Evolutionary conservation across 768 basidiomycete genomes (phyloP).

Genomic region (Suillus tomentosus): DNA sequence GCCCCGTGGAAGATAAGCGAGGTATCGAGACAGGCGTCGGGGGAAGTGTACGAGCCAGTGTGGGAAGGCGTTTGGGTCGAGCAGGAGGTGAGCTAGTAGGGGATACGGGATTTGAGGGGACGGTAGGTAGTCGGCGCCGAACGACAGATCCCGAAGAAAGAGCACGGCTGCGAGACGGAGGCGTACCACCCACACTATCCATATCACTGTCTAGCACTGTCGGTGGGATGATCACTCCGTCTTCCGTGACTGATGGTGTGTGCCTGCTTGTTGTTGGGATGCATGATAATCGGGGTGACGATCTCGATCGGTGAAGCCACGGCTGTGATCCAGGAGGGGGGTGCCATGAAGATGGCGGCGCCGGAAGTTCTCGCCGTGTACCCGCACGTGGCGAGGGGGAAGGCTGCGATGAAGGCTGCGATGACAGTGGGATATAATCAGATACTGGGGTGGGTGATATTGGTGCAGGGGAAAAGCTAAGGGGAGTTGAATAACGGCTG

Average conservation of each 20-base stretch:
- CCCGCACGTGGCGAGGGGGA: slow-evolving; percentile 21
- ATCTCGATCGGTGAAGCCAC: slow-evolving; percentile 37
- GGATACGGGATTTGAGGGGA: slow-evolving; percentile 30
- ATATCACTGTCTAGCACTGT: slow-evolving; percentile 19
- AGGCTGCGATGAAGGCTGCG: slow-evolving; percentile 20
- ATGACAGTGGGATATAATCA: slow-evolving; percentile 28
- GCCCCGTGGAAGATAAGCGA: slow-evolving; percentile 21
- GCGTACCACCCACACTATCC: slow-evolving; percentile 15
- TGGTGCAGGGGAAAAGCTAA: slow-evolving; percentile 24
- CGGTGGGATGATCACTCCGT: slow-evolving; percentile 18
- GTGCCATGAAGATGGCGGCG: slow-evolving; percentile 33
- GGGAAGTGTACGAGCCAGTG: slow-evolving; percentile 41
- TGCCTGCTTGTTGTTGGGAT: slow-evolving; percentile 10
- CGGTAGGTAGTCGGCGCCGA: slow-evolving; percentile 32
- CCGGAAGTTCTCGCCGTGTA: slow-evolving; percentile 29
- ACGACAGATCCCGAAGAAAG: slow-evolving; percentile 24
- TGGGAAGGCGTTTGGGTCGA: slow-evolving; percentile 10
- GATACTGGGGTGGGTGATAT: slow-evolving; percentile 33
- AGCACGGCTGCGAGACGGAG: slow-evolving; percentile 19
- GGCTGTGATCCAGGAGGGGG: slow-evolving; percentile 32
- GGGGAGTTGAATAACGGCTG: slow-evolving; percentile 14
- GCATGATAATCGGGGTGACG: slow-evolving; percentile 36
- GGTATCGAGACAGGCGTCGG: slow-evolving; percentile 36
- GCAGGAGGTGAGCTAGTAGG: slow-evolving; percentile 20
- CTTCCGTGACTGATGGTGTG: slow-evolving; percentile 9